Conservation (phyloP, 2,329 filamentous ascomycete genomes). For the Penicillium brasilianum region DNA sequence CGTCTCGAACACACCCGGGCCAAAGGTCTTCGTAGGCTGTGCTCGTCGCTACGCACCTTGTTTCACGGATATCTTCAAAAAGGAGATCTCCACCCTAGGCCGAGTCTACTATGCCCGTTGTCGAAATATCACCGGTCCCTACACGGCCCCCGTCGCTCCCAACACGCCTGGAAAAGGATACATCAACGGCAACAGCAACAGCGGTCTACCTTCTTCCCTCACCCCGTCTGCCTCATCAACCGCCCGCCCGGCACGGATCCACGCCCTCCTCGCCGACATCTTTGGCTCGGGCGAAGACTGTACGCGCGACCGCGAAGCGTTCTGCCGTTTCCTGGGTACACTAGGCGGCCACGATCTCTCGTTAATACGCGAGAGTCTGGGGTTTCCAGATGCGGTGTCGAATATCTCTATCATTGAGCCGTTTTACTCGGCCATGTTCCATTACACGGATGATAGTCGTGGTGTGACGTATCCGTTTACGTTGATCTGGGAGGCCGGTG, state of each 20-base stretch:
- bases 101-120: slow-evolving; percentile 61
- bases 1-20: slow-evolving; percentile 46
- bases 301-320: slow-evolving; percentile 35
- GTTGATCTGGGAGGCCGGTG: slow-evolving; percentile 62
- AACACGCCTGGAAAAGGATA: not conserved
- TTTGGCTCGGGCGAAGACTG: slow-evolving; percentile 36
- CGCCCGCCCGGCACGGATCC: slow-evolving; percentile 15
- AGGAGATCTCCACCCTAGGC: slow-evolving; percentile 58
- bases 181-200: not conserved
- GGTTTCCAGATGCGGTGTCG: slow-evolving; percentile 54
- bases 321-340: slow-evolving; percentile 53
- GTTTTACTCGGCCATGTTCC: slow-evolving; percentile 47
- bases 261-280: slow-evolving; percentile 33
- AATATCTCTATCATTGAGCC: slow-evolving; percentile 52
- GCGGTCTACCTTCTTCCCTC: not conserved
- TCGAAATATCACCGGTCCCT: slow-evolving; percentile 61
- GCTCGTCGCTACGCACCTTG: slow-evolving; percentile 65
- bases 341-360: slow-evolving; percentile 62
- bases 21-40: slow-evolving; percentile 62
- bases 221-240: not conserved
- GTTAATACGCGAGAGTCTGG: slow-evolving; percentile 60
- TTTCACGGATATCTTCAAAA: slow-evolving; percentile 58
- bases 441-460: slow-evolving; percentile 32
- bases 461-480: slow-evolving; percentile 49
- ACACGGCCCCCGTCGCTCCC: not conserved